Evolutionary conservation across 1,284 basidiomycete species (phyloP), one percentile per base, ranked within the genome.

Genomic region (Wolfiporia cocos): DNA sequence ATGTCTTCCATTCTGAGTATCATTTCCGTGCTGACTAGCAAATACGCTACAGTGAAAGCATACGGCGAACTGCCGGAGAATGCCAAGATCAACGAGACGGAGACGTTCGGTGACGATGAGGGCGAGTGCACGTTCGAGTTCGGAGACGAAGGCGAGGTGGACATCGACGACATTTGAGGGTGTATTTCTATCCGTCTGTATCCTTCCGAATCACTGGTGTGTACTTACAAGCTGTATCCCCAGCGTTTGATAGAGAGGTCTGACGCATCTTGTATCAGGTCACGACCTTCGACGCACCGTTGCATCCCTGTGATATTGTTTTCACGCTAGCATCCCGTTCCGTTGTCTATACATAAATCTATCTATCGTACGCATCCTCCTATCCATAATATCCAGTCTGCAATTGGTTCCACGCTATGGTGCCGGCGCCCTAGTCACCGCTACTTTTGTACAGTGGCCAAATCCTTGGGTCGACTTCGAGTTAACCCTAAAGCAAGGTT

Each of bases 51-150:
- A 86, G 83, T 98, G 63, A 96, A 97, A 78, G 90, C 91, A 20
- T 97, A 98, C 62, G 94, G 96, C 43, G 96, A 99, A 66, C 76
- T 99, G 41, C 96, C 96, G 29, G 92, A 95, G 66, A 93, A 91
- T 57, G 94, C 94, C 59, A 96, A 96, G 75, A 96, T 99, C 75
- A 97, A 95, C 73, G 96, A 99, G 71, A 94, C 90, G 32, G 92
- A 94, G 56, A 85, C 81, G 22, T 92, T 92, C 63, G 91, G 88
- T 56, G 86, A 87, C 56, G 92, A 94, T 54, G 91, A 92, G 50
- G 92, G 83, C 51, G 90, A 90, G 54, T 87, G 86, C 61, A 86
- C 82, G 36, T 91, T 92, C 73, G 86, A 89, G 67, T 89, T 90
- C 59, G 89, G 86, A 45, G 89, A 91, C 55, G 90, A 91, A 57